These are phyloP conservation scores for Cryphonectria nitschkei DNA, from an alignment of 2,329 filamentous ascomycete species.

Conservation along the genomic window DNA sequence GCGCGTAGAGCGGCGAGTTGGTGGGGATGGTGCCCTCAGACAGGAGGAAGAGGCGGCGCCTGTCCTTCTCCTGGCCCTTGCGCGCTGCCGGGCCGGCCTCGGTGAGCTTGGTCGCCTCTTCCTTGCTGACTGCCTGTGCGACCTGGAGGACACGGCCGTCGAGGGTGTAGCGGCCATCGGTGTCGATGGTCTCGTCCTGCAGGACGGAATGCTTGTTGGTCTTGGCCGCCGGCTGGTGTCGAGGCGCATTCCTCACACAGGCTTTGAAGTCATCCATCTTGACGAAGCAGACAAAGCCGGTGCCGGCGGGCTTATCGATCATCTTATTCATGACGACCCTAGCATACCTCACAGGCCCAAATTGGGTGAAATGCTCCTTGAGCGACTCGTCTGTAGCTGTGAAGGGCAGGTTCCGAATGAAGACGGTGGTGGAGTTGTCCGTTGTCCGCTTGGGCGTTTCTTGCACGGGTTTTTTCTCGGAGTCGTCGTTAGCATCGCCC, in stretches of 20 bases:
- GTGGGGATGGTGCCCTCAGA: constrained; percentile 80
- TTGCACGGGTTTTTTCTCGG: constrained; percentile 37
- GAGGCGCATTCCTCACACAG: constrained; percentile 78
- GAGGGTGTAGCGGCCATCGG: constrained; percentile 83
- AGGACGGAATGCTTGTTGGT: constrained; percentile 77
- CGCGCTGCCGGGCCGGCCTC: constrained; percentile 70
- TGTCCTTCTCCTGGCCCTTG: constrained; percentile 75
- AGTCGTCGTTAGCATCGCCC: constrained; percentile 44
- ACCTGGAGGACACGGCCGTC: constrained; percentile 87
- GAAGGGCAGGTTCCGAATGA: constrained; percentile 93
- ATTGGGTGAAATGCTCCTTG: constrained; percentile 83
- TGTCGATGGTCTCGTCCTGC: constrained; percentile 82
- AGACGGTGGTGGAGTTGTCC: constrained; percentile 78
- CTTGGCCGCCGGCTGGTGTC: constrained; percentile 47
- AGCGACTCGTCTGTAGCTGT: constrained; percentile 81
- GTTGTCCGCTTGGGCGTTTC: constrained; percentile 46
- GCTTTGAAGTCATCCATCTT: constrained; percentile 72
- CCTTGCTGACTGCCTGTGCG: constrained; percentile 81
- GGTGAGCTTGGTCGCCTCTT: constrained; percentile 75
- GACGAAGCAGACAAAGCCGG: constrained; percentile 93
- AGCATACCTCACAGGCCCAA: constrained; percentile 88
- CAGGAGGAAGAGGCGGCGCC: constrained; percentile 85
- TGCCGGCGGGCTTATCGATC: constrained; percentile 86
- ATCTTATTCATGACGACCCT: constrained; percentile 85
- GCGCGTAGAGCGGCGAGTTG: constrained; percentile 76